A percentile compares a stretch with the other conserved stretches of the same genome.
These are phyloP conservation scores for Carallia pectinifolia DNA, from an alignment of 345 rosid genomes.

Conservation along the genomic window DNA sequence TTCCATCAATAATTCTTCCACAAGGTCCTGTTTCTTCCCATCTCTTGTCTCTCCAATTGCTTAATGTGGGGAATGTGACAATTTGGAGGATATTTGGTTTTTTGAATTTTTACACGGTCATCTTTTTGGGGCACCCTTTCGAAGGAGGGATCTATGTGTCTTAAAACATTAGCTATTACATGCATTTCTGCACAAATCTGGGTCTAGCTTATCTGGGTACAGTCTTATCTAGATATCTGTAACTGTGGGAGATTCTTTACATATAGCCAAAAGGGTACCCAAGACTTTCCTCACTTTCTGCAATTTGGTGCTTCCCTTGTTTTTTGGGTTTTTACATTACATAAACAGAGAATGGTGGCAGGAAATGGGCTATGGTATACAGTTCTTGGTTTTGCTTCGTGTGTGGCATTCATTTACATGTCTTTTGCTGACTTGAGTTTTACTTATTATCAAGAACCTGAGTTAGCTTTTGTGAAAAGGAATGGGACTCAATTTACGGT, in stretches of 20 bases:
- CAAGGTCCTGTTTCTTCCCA: background rate
- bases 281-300: slow-evolving; percentile 6
- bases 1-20: slow-evolving; percentile 7
- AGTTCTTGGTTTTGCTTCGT: slow-evolving; percentile 74
- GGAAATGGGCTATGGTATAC: slow-evolving; percentile 64
- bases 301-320: slow-evolving; percentile 13
- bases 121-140: background rate
- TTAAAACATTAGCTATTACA: background rate
- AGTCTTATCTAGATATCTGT: slow-evolving; percentile 15
- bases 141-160: slow-evolving; percentile 22
- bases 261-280: slow-evolving; percentile 24
- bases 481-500: slow-evolving; percentile 71
- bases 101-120: background rate
- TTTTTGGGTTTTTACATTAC: slow-evolving; percentile 8
- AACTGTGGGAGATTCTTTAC: slow-evolving; percentile 14
- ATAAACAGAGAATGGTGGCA: slow-evolving; percentile 41
- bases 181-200: slow-evolving; percentile 15
- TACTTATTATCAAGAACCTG: slow-evolving; percentile 25
- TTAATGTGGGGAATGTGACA: slow-evolving; percentile 2
- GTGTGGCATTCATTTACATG: slow-evolving; percentile 66
- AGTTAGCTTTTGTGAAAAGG: slow-evolving; percentile 59
- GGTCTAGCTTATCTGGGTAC: slow-evolving; percentile 1
- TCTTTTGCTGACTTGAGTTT: slow-evolving; percentile 66
- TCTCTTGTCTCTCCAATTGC: background rate
- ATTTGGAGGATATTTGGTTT: slow-evolving; percentile 6